phyloP scores from a whole-genome alignment of 2,329 filamentous ascomycete species.

The Calonectria montana region DNA sequence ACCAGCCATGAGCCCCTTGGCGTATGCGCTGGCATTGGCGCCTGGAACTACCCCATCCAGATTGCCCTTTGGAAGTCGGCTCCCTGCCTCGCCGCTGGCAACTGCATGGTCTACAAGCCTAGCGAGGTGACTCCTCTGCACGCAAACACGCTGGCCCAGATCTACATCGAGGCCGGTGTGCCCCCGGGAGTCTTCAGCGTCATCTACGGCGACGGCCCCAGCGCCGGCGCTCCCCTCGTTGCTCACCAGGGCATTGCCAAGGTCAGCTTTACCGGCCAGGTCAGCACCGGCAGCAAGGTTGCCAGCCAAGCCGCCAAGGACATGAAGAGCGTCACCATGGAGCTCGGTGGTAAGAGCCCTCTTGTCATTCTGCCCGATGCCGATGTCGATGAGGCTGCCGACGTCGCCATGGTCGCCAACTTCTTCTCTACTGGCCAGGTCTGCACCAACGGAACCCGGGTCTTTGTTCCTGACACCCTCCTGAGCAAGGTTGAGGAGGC shows the following conservation, averaged over 20 bases:
- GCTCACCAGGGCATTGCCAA: constrained; percentile 80
- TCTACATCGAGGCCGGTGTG: constrained; percentile 83
- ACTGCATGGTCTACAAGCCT: constrained; percentile 92
- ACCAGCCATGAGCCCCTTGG: constrained; percentile 85
- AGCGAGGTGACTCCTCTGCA: constrained; percentile 91
- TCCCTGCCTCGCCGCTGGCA: constrained; percentile 85
- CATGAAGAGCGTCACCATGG: constrained; percentile 95
- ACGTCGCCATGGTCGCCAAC: constrained; percentile 93
- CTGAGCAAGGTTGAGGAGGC: constrained; percentile 75
- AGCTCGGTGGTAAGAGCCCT: constrained; percentile 89
- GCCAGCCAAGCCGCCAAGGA: constrained; percentile 78
- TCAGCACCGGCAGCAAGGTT: constrained; percentile 85
- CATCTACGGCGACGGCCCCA: constrained; percentile 80
- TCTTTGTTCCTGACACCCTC: constrained; percentile 79
- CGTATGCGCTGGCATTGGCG: constrained; percentile 87
- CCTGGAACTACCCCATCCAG: constrained; percentile 94
- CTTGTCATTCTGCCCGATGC: constrained; percentile 84
- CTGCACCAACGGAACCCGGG: constrained; percentile 91
- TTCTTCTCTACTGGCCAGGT: constrained; percentile 93
- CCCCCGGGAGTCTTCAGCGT: constrained; percentile 90
- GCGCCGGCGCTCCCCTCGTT: constrained; percentile 79
- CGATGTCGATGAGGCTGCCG: constrained; percentile 81
- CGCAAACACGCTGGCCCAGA: constrained; percentile 77
- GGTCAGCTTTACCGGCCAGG: constrained; percentile 91
- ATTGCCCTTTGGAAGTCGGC: constrained; percentile 92